phyloP scores from a whole-genome alignment of 2,329 filamentous ascomycete species.

The Cercospora sp. region DNA sequence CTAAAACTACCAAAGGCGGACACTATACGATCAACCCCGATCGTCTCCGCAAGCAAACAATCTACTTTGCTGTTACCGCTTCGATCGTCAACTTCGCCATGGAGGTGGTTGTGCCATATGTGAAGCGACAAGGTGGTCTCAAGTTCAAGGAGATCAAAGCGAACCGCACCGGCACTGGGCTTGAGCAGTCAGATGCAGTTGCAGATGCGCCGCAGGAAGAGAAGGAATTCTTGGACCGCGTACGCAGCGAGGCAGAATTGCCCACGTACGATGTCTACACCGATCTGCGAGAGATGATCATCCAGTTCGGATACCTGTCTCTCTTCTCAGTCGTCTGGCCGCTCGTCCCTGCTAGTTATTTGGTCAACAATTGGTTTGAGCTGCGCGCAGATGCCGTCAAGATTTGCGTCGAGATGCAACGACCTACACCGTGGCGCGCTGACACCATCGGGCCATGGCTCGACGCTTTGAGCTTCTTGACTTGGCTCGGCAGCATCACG shows the following conservation, averaged over 20 bases:
- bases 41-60: constrained; percentile 84
- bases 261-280: constrained; percentile 84
- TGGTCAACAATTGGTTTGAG: constrained; percentile 96
- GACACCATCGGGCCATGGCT: constrained; percentile 96
- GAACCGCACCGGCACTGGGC: constrained; percentile 54
- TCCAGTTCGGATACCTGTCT: constrained; percentile 80
- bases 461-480: constrained; percentile 80
- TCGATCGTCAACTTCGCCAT: constrained; percentile 85
- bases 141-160: constrained; percentile 77
- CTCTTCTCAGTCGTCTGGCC: constrained; percentile 96
- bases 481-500: constrained; percentile 88
- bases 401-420: constrained; percentile 83
- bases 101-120: constrained; percentile 80
- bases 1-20: constrained; percentile 51
- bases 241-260: constrained; percentile 79
- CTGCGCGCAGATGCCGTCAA: constrained; percentile 92
- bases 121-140: constrained; percentile 74
- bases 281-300: constrained; percentile 91
- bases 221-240: constrained; percentile 73
- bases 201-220: constrained; percentile 74
- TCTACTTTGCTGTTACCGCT: constrained; percentile 93
- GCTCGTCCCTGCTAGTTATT: constrained; percentile 81
- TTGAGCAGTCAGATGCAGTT: constrained; percentile 38
- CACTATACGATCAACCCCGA: constrained; percentile 78
- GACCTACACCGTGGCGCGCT: constrained; percentile 83